A percentile compares a stretch with the other conserved stretches of the same genome.
phyloP scores from a whole-genome alignment of 2,329 filamentous ascomycete species.

The Trichoderma koningiopsis region DNA sequence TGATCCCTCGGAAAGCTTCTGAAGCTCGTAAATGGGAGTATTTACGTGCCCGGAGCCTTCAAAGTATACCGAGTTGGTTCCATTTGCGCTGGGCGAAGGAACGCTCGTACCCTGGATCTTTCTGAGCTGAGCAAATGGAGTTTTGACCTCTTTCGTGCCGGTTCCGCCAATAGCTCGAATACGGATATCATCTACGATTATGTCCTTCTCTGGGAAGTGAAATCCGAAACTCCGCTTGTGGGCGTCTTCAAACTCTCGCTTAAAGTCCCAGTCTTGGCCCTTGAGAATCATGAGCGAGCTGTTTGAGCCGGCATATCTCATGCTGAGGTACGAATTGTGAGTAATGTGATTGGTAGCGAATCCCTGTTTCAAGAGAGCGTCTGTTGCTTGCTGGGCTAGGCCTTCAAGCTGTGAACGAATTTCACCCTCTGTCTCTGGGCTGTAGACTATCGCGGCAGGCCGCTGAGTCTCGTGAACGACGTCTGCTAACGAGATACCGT shows the following conservation, averaged over 20 bases:
- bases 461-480: constrained; percentile 46
- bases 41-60: constrained; percentile 31
- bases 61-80: constrained; percentile 29
- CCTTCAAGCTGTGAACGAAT: constrained; percentile 32
- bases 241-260: constrained; percentile 48
- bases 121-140: constrained; percentile 32
- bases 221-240: constrained; percentile 78
- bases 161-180: constrained; percentile 42
- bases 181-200: constrained; percentile 48
- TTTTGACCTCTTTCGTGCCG: constrained; percentile 28
- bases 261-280: constrained; percentile 33
- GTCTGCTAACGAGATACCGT: constrained; percentile 50
- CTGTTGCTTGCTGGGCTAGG: constrained; percentile 30
- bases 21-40: constrained; percentile 34
- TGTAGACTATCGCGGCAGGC: constrained; percentile 40
- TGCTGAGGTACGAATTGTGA: constrained; percentile 45
- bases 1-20: constrained; percentile 28
- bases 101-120: constrained; percentile 14
- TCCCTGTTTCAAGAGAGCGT: constrained; percentile 35
- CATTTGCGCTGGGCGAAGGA: constrained; percentile 27
- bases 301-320: constrained; percentile 48
- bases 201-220: constrained; percentile 49
- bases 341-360: constrained; percentile 43
- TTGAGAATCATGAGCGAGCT: constrained; percentile 44
- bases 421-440: constrained; percentile 27